Evolutionary conservation across 192 early-diverging fungal species (phyloP), one percentile per base, ranked within the genome.

Genomic region (Hyaloraphidium curvatum): DNA sequence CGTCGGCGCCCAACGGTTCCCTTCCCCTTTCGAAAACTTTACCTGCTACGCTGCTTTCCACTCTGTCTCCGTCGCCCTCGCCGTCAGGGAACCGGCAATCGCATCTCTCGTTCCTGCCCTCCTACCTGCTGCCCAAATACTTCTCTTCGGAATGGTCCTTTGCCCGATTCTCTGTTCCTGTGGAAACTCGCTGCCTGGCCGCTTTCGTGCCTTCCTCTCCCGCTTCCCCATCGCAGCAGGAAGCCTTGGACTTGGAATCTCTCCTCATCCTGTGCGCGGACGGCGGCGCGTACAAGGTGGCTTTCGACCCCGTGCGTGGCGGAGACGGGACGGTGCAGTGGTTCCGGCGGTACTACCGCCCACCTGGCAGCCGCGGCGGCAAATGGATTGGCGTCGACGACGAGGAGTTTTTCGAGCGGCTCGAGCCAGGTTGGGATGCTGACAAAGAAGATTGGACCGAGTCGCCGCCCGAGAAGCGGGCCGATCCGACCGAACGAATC

Each of bases 61-160:
- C 3, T 39, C 14, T 16, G 30, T 27, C 17, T 13, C 39, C 25
- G 14, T 23, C 1, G 1, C 1, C 55, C 48, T 17, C 55, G 0
- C 23, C 29, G 1, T 39, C 55, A 4, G 66, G 69, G 30, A 80
- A 81, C 65, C 67, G 72, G 39, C 66, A 70, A 31, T 77, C 74
- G 16, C 55, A 58, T 11, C 52, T 71, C 11, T 30, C 59, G 23
- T 52, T 62, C 7, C 28, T 68, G n/a, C 41, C 58, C 19, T 54
- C 63, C 9, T 64, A 57, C 30, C n/a, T n/a, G n/a, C 62, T 91
- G 59, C 89, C 89, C 48, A 87, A 87, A 57, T 95, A 95, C 62
- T 95, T 95, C 73, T 84, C 83, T n/a, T 84, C 81, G 2, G 83
- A 83, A 55, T 91, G 88, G 87, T 84, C 80, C 0, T 95, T 95